phyloP scores from a whole-genome alignment of 306 rosid species.

The Citrullus mucosospermus region DNA sequence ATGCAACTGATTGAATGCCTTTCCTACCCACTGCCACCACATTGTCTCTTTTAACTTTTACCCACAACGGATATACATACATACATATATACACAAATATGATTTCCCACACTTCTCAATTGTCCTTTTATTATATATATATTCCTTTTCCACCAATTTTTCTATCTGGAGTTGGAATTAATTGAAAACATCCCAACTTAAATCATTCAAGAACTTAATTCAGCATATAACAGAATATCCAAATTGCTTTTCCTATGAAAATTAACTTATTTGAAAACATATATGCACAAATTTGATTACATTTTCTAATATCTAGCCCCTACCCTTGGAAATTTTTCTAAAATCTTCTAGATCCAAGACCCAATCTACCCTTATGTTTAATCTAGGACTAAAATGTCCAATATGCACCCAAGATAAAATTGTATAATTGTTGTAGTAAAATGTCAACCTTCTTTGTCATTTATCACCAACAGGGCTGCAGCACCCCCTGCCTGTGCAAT shows the following conservation, averaged over 20 bases:
- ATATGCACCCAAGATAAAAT: neutral
- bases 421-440: conserved; percentile 6
- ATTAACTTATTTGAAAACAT: neutral
- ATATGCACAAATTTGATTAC: neutral
- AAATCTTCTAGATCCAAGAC: neutral
- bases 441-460: conserved; percentile 49
- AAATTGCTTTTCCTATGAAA: neutral
- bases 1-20: too few species aligned
- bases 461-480: conserved; percentile 45
- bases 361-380: neutral
- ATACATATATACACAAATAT: too few species aligned
- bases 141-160: too few species aligned
- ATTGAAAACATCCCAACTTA: too few species aligned
- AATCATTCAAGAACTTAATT: too few species aligned
- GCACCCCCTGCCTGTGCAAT: conserved; percentile 66
- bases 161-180: too few species aligned
- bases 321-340: neutral
- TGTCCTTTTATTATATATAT: too few species aligned
- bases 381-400: neutral
- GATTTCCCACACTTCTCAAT: too few species aligned
- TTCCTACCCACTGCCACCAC: too few species aligned
- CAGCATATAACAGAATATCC: neutral
- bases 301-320: neutral
- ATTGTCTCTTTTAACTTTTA: too few species aligned
- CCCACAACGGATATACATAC: too few species aligned